Base-by-base conservation (phyloP, 129 eudicot genomes). In the Centaurea solstitialis region DNA sequence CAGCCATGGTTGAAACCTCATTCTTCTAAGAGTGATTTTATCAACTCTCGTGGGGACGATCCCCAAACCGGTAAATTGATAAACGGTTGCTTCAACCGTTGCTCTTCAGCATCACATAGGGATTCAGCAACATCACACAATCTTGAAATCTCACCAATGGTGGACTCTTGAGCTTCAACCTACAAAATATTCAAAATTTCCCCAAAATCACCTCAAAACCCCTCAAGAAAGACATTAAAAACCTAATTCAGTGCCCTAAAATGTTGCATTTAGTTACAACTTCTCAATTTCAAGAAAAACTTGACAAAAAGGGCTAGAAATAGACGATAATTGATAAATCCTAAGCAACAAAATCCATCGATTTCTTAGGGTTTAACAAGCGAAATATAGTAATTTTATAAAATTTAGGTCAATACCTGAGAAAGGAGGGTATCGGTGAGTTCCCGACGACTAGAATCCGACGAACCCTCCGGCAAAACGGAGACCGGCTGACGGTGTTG, bases 101-200 rank as follows among this genome's bases (percentile, higher is more conserved):
- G 91, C 67, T 92, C 97, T 38, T 89, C 87, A 6, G 86, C 90
- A 73, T 72, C 50, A 23, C 97, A 90, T 4, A 94, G 26, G n/a
- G 90, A 81, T 79, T 92, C 97, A 0, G 91, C 93, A 77, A 79
- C 86, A 50, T 89, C 96, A 72, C 98, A 92, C 21, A 94, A 86
- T 57, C 84, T 79, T 15, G 93, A 76, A 38, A 89, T 21, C 26
- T 87, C 87, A 23, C 59, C 59, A 65, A 94, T 87, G 9, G 92
- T 80, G 21, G 93, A 93, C 81, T 87, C 98, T 70, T 94, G 92
- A 59, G 88, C 89, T 83, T 90, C 90, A 66, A 76, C 93, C 98
- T 94, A 72, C 79, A 80, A 47, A 74, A 62, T 37, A 38, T 11
- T 23, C 79, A 61, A 72, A 28, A 40, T 61, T 57, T 21, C 61